Evolutionary conservation across 108 stramenopile genomes (phyloP).

Genomic region (Parietichytrium sp.): DNA sequence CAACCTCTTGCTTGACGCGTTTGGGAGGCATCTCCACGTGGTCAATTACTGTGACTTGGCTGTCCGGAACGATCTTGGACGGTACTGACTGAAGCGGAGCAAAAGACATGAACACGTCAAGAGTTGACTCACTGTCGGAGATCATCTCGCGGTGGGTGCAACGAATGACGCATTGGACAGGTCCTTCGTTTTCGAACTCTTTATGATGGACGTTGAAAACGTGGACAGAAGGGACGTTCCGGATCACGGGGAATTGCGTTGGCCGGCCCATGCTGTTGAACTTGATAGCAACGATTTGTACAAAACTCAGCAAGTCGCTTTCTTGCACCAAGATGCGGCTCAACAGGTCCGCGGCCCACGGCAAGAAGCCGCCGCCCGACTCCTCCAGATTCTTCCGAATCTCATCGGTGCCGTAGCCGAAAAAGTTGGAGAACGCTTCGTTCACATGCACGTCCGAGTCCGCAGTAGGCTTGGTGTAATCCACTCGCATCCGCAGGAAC

Average conservation of each 20-base stretch:
- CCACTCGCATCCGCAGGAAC: background rate
- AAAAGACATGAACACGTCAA: background rate
- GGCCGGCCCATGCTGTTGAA: constrained; percentile 20
- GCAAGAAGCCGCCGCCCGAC: constrained; percentile 12
- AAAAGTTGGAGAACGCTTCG: background rate
- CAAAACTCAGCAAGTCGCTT: background rate
- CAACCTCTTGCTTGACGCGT: constrained; percentile 14
- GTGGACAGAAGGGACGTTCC: constrained; percentile 15
- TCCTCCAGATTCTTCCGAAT: background rate
- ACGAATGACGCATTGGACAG: background rate
- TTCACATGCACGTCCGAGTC: constrained; percentile 11
- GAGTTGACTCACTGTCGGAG: constrained; percentile 1
- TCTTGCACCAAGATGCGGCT: constrained; percentile 14
- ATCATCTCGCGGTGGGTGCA: constrained; percentile 1
- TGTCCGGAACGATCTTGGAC: background rate
- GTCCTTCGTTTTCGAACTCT: background rate
- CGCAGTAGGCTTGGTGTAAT: background rate
- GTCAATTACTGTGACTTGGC: constrained; percentile 21
- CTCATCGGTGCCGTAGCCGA: constrained; percentile 34
- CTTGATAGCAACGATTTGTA: constrained; percentile 24
- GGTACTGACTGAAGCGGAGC: background rate
- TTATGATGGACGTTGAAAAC: constrained; percentile 22
- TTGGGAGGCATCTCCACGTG: background rate
- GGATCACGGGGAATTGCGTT: background rate
- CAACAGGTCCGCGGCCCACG: constrained; percentile 17